Conservation (phyloP, 2,329 filamentous ascomycete genomes). For the Ceratocystis destructans region DNA sequence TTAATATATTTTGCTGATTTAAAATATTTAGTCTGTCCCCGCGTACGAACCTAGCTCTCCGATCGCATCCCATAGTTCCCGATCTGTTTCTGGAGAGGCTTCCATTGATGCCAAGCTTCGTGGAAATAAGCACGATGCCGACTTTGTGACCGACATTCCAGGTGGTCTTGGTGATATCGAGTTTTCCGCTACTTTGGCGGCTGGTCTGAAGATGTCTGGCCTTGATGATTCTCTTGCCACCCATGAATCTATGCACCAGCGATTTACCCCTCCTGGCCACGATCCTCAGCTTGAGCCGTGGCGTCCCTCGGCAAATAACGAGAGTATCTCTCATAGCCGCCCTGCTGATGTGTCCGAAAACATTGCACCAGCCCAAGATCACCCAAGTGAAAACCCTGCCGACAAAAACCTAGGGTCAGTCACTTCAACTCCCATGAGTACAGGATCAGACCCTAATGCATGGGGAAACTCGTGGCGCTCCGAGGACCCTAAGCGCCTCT, state of each 20-base stretch:
- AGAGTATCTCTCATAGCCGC: background rate
- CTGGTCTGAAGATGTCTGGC: slow-evolving; percentile 8
- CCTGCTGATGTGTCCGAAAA: background rate
- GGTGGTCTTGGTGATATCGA: slow-evolving; percentile 12
- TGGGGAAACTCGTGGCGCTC: slow-evolving; percentile 12
- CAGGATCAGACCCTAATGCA: background rate
- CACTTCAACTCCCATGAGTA: slow-evolving; percentile 1
- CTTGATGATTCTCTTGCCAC: background rate
- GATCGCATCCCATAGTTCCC: slow-evolving; percentile 23
- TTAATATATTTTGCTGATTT: slow-evolving; percentile 15
- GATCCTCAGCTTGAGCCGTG: slow-evolving; percentile 8
- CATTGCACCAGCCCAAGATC: background rate
- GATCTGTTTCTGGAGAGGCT: slow-evolving; percentile 13
- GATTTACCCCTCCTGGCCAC: slow-evolving; percentile 7
- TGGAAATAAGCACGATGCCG: background rate
- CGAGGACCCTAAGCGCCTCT: background rate
- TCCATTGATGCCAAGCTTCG: background rate
- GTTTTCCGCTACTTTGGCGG: slow-evolving; percentile 12
- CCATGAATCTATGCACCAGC: slow-evolving; percentile 8
- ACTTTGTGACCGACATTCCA: background rate
- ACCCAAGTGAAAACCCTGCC: slow-evolving; percentile 16
- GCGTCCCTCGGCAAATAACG: background rate
- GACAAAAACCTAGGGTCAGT: background rate
- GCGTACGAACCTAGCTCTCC: slow-evolving; percentile 17
- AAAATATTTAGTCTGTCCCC: slow-evolving; percentile 13